Evolutionary conservation across 73 alveolate species (phyloP).

Genomic region (Symbiodinium natans): DNA sequence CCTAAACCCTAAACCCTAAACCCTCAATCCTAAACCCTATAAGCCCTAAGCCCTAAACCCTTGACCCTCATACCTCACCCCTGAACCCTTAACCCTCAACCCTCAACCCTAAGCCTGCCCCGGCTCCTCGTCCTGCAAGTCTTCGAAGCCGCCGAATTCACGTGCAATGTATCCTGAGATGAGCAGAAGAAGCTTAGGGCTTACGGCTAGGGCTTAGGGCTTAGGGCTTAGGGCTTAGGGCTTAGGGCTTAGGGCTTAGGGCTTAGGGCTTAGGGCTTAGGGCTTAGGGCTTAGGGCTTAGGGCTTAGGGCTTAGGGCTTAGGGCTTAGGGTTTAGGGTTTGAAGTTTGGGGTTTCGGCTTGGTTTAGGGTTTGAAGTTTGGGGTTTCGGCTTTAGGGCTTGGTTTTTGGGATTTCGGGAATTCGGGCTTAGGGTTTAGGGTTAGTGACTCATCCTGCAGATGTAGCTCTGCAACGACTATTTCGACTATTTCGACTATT

Average conservation of each 20-base stretch:
- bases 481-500: too few relatives aligned
- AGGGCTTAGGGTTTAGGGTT: neutral
- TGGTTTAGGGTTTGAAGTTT: neutral
- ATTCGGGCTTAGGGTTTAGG: too few relatives aligned
- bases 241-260: neutral
- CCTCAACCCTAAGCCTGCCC: neutral
- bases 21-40: neutral
- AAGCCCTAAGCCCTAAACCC: neutral
- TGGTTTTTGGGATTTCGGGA: too few relatives aligned
- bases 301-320: too few relatives aligned
- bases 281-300: neutral
- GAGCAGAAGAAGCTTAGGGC: neutral
- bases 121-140: neutral
- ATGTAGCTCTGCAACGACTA: too few relatives aligned
- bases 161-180: conserved; percentile 59
- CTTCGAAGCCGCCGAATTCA: conserved; percentile 71
- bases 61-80: neutral
- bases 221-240: neutral
- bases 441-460: too few relatives aligned
- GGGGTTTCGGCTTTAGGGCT: too few relatives aligned
- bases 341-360: too few relatives aligned
- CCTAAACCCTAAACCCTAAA: neutral
- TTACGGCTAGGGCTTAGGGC: neutral
- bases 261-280: neutral
- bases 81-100: neutral